These are phyloP conservation scores for Paspalum vaginatum DNA, from an alignment of 176 grass and related monocot species.

Conservation along the genomic window DNA sequence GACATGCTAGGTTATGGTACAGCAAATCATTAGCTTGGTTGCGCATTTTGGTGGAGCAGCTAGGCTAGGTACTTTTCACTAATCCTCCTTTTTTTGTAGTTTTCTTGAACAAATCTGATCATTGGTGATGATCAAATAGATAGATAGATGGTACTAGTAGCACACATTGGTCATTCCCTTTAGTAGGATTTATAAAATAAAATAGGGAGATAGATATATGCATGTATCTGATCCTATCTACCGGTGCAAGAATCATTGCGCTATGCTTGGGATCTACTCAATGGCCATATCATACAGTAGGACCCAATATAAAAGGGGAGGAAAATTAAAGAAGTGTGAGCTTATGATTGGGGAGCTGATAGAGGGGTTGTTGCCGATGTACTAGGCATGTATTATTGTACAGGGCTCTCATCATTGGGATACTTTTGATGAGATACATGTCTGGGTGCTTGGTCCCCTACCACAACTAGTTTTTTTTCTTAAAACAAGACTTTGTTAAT, in stretches of 20 bases:
- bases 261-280: conserved; percentile 42
- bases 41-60: conserved; percentile 34
- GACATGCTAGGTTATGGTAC: conserved; percentile 9
- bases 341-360: conserved; percentile 41
- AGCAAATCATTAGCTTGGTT: conserved; percentile 16
- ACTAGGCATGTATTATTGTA: conserved; percentile 36
- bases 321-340: conserved; percentile 3
- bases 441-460: conserved; percentile 12
- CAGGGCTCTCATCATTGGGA: conserved; percentile 43
- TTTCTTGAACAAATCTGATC: conserved; percentile 25
- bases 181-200: conserved; percentile 22
- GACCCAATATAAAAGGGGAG: background rate
- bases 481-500: conserved; percentile 14
- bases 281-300: conserved; percentile 33
- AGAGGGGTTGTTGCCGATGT: conserved; percentile 35
- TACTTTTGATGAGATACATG: conserved; percentile 41
- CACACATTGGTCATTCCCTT: background rate
- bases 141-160: conserved; percentile 9
- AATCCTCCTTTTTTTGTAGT: background rate
- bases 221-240: conserved; percentile 28
- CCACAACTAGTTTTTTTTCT: background rate
- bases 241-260: conserved; percentile 34
- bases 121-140: background rate
- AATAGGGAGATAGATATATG: background rate
- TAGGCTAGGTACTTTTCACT: background rate